Conservation (phyloP, 75 land plant genomes). For the Chamaecyparis obtusa region DNA sequence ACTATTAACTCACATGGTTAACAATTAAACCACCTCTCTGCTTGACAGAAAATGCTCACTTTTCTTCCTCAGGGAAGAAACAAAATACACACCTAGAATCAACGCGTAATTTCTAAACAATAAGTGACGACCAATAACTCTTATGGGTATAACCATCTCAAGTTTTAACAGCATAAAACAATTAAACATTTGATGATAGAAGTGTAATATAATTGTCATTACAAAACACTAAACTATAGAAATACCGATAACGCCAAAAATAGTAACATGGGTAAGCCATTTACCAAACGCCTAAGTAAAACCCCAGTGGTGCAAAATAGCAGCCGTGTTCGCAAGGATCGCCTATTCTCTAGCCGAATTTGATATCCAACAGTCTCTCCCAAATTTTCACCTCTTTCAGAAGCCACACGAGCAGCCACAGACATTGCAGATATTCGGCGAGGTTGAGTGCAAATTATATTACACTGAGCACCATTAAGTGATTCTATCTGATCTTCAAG, state of each 20-base stretch:
- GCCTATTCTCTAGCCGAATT: constrained; percentile 82
- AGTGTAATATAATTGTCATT: not conserved
- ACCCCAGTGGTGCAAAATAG: constrained; percentile 98
- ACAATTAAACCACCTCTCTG: not conserved
- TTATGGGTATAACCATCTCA: not conserved
- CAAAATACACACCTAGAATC: not conserved
- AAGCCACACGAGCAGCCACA: constrained; percentile 82
- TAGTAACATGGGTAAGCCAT: not conserved
- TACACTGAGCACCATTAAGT: constrained; percentile 82
- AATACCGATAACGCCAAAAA: not conserved
- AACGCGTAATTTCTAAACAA: not conserved
- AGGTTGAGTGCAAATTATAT: constrained; percentile 96
- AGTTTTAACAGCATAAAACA: not conserved
- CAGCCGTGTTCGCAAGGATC: constrained; percentile 69
- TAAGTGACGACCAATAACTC: not conserved
- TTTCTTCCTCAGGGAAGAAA: not conserved
- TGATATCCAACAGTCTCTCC: constrained; percentile 97
- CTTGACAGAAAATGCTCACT: not conserved
- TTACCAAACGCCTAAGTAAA: constrained; percentile 79
- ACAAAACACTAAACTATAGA: not conserved
- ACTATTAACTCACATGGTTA: not conserved
- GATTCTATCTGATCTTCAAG: constrained; percentile 80
- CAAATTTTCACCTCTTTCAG: constrained; percentile 86
- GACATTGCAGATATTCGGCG: constrained; percentile 97
- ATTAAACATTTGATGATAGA: not conserved